Conservation (phyloP, 192 early-diverging fungal genomes). For the Coemansia brasiliensis region DNA sequence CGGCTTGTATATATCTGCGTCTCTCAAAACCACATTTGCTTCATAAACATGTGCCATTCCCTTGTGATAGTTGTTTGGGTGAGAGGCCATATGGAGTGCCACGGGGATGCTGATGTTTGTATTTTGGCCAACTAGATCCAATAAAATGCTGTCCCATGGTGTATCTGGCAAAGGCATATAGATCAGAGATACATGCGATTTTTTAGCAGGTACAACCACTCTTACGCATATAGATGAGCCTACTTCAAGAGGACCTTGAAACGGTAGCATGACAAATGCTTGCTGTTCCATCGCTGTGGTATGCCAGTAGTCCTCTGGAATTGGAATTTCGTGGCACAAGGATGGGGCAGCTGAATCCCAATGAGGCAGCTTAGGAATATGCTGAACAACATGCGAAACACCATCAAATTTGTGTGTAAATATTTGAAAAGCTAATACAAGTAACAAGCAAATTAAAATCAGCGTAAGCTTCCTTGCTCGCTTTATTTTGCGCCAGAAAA, state of each 20-base stretch:
- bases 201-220: conserved; percentile 35
- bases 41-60: conserved; percentile 1
- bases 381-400: not conserved
- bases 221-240: conserved; percentile 44
- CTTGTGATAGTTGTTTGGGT: not conserved
- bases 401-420: not conserved
- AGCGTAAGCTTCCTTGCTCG: not conserved
- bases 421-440: not conserved
- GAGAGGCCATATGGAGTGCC: not conserved
- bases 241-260: not conserved
- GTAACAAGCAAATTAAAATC: not conserved
- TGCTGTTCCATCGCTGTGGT: not conserved
- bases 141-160: conserved; percentile 9
- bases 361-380: not conserved
- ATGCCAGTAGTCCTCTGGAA: conserved; percentile 10
- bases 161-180: conserved; percentile 14
- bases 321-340: conserved; percentile 15
- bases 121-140: not conserved
- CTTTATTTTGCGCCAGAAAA: no score
- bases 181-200: not conserved
- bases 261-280: conserved; percentile 18
- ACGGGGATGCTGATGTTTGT: conserved; percentile 6
- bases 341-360: not conserved
- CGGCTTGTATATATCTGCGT: not conserved
- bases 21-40: conserved; percentile 7